phyloP scores from a whole-genome alignment of 257 asterid genomes.

The Ilex asprella region DNA sequence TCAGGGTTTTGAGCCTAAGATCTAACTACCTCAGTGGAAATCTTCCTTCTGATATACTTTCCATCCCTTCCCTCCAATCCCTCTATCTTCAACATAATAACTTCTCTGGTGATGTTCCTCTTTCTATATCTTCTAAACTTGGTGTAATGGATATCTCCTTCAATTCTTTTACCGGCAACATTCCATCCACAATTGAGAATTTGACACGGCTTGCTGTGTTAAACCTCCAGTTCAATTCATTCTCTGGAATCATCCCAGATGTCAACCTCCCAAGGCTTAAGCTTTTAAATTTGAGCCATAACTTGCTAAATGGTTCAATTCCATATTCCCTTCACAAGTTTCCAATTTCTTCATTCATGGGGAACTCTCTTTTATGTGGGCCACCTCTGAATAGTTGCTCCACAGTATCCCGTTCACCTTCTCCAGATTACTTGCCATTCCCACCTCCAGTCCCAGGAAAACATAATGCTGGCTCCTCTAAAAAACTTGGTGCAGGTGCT shows the following conservation, averaged over 20 bases:
- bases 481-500: constrained; percentile 31
- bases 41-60: constrained; percentile 61
- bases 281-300: constrained; percentile 57
- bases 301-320: constrained; percentile 53
- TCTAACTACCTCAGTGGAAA: constrained; percentile 58
- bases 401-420: constrained; percentile 25
- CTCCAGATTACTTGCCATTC: constrained; percentile 12
- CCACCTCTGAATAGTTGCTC: constrained; percentile 46
- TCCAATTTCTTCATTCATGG: constrained; percentile 55
- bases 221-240: constrained; percentile 52
- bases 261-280: constrained; percentile 45
- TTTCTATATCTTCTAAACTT: constrained; percentile 40
- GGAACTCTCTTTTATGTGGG: constrained; percentile 66
- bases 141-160: constrained; percentile 58
- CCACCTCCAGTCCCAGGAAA: constrained; percentile 13
- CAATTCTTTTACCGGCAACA: constrained; percentile 60
- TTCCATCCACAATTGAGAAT: constrained; percentile 34
- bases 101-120: constrained; percentile 66
- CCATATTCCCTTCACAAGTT: constrained; percentile 60
- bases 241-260: constrained; percentile 56
- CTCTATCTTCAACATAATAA: constrained; percentile 67
- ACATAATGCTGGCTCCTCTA: constrained; percentile 13
- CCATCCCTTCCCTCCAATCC: constrained; percentile 57
- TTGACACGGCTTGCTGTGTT: constrained; percentile 45
- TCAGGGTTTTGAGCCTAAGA: constrained; percentile 65